Base-by-base conservation (phyloP, 2,329 filamentous ascomycete species). In the Phaeosphaeriaceae sp. region DNA sequence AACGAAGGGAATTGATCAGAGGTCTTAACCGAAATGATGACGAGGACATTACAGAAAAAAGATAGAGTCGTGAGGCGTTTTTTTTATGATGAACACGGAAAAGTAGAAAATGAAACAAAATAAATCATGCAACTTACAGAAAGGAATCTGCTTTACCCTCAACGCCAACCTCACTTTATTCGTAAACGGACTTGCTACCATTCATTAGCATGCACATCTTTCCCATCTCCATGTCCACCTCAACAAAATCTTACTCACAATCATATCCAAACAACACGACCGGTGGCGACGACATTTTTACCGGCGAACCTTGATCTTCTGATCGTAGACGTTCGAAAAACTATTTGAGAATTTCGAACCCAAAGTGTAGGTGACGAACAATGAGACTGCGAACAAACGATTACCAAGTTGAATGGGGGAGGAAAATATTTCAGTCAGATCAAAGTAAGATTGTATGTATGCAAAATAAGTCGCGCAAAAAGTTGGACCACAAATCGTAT, bases 151-250 rank as follows among this genome's bases (percentile, higher is more conserved):
- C 57, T 79, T 79, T 49, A 80, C 58, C 24, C 68, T 65, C 21
- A 81, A 65, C 6, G 67, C 68, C 19, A 78, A 67, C 22, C 74
- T 65, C 20, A 79, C 71, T 62, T 81, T 81, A 50, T 76, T 73
- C 7, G 74, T 74, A 49, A 75, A 75, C 1, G 72, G 66, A 46
- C 71, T 75, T 45, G 72, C 71, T 72, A 46, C 11, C 17, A n/a
- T 22, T 19, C 19, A 22, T 63, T 11, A 61, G 55, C 15, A 19
- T 17, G n/a, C 27, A 11, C 11, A 53, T 19, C 25, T 49, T 21
- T 11, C 7, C 11, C 21, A 15, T 10, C 33, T 31, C 31, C 31
- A 13, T 3, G 3, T 11, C 31, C 31, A 15, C 31, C 31, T 36
- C 6, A 3, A 36, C 31, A 13, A 13, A 3, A 15, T 5, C 3